These are phyloP conservation scores for Trametes coccinea DNA, from an alignment of 768 basidiomycete genomes.

Conservation along the genomic window DNA sequence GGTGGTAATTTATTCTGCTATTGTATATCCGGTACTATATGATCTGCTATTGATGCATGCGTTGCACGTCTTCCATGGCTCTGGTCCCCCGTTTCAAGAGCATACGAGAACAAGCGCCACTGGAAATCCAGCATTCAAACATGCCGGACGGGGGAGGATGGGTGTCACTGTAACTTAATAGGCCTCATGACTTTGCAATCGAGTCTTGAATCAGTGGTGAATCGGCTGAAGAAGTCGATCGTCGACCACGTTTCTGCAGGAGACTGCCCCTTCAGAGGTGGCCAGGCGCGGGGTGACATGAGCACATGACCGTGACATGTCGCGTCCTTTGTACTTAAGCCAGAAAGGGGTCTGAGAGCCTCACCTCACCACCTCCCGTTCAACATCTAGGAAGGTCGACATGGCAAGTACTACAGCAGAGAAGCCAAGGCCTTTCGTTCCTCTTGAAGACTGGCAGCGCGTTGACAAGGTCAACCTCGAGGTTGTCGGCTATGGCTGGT, in stretches of 20 bases:
- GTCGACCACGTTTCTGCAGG: too few species aligned
- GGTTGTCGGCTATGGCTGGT: conserved; percentile 7
- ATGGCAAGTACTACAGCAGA: neutral
- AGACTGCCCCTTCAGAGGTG: neutral
- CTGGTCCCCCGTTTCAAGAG: too few species aligned
- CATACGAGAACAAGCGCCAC: too few species aligned
- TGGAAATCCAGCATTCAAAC: too few species aligned
- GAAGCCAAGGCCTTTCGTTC: neutral
- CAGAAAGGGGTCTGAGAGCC: neutral
- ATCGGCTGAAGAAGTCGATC: too few species aligned
- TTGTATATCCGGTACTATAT: conserved; percentile 1
- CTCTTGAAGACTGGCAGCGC: neutral
- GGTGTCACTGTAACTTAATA: too few species aligned
- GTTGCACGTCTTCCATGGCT: too few species aligned
- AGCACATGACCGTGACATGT: neutral
- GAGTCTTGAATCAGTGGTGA: too few species aligned
- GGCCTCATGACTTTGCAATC: too few species aligned
- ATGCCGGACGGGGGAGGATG: too few species aligned
- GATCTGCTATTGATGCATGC: neutral
- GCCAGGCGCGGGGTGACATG: neutral
- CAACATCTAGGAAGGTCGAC: too few species aligned
- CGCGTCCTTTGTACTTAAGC: neutral
- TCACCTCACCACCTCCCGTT: too few species aligned
- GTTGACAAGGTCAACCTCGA: neutral
- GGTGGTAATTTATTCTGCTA: conserved; percentile 20